A percentile compares a stretch with the other conserved stretches of the same genome.
Conservation (phyloP, 176 grass and related monocot species). For the Tillandsia fasciculata region DNA sequence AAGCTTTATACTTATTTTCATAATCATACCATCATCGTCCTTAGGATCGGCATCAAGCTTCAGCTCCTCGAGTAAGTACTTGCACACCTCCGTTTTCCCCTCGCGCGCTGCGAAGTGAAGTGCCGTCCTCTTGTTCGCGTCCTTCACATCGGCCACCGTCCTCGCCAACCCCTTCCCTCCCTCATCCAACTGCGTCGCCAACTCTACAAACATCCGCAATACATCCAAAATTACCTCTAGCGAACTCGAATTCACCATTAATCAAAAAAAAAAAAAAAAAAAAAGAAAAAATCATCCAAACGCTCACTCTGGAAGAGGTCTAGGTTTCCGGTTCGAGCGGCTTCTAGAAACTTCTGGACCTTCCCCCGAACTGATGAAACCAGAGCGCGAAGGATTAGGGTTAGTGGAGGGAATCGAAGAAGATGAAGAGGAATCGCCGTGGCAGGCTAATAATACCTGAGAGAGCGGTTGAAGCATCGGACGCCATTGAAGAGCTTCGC, state of each 20-base stretch:
- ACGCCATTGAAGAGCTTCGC: background rate
- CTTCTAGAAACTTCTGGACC: slow-evolving; percentile 83
- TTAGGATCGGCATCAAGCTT: slow-evolving; percentile 59
- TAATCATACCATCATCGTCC: slow-evolving; percentile 65
- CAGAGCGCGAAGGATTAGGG: background rate
- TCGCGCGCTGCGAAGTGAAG: slow-evolving; percentile 81
- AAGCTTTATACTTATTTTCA: background rate
- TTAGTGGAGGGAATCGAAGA: background rate
- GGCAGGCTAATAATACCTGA: slow-evolving; percentile 19
- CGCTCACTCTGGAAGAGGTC: slow-evolving; percentile 48
- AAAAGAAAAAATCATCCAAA: background rate
- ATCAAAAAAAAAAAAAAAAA: background rate
- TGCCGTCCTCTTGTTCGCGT: slow-evolving; percentile 75
- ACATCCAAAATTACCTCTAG: background rate
- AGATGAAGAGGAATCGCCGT: background rate
- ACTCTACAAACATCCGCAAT: slow-evolving; percentile 19
- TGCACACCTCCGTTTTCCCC: slow-evolving; percentile 55
- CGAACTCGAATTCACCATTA: background rate
- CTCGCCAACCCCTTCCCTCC: slow-evolving; percentile 52
- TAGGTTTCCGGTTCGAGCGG: slow-evolving; percentile 63
- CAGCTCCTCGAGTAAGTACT: slow-evolving; percentile 65
- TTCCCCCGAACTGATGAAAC: slow-evolving; percentile 47
- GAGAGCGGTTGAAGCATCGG: slow-evolving; percentile 37
- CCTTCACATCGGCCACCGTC: slow-evolving; percentile 47
- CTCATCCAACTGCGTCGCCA: slow-evolving; percentile 58